These are phyloP conservation scores for Drechslerella coelobrocha DNA, from an alignment of 2,329 filamentous ascomycete species.

Conservation along the genomic window DNA sequence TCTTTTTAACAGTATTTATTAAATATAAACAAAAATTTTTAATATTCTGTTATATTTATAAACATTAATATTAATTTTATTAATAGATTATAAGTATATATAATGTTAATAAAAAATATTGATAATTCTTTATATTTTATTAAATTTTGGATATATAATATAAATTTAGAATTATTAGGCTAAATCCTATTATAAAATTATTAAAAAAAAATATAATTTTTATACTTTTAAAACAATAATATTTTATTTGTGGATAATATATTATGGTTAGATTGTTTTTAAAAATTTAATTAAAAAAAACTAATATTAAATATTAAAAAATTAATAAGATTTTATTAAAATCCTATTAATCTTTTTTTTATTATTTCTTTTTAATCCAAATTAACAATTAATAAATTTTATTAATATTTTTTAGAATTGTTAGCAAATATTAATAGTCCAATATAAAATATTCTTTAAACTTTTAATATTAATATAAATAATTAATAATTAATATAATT, in stretches of 20 bases:
- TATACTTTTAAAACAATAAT: no score
- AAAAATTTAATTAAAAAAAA: no score
- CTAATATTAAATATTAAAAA: no score
- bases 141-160: constrained; percentile 1
- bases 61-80: no score
- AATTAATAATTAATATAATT: background rate
- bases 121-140: background rate
- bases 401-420: background rate
- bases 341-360: background rate
- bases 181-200: no score
- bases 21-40: no score
- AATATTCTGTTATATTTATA: no score
- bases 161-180: no score
- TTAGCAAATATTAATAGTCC: background rate
- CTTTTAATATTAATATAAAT: background rate
- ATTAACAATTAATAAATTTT: constrained; percentile 4
- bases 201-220: no score
- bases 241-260: no score
- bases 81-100: background rate
- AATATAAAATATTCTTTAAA: constrained; percentile 1
- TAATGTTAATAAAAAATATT: constrained; percentile 4
- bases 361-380: background rate
- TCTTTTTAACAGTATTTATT: background rate
- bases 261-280: no score
- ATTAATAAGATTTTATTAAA: no score